These are phyloP conservation scores for Globisporangium takayamanum DNA, from an alignment of 352 stramenopile species.

Conservation along the genomic window DNA sequence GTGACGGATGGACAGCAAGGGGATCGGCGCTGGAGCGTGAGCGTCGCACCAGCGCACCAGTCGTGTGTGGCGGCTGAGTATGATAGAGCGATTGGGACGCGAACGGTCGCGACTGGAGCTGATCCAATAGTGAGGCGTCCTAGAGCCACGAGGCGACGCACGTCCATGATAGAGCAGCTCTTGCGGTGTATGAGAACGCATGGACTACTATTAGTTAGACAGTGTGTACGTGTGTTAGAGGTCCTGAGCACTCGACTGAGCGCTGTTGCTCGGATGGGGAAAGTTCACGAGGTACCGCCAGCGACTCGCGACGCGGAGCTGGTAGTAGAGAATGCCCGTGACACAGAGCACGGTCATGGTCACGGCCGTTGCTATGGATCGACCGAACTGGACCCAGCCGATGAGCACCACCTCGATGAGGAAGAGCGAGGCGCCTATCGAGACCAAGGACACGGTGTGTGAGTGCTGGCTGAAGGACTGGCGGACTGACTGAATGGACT, in stretches of 20 bases:
- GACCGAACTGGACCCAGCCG: slow-evolving; percentile 56
- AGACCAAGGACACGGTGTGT: slow-evolving; percentile 1
- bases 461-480: background rate
- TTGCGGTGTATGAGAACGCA: too few species aligned
- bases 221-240: background rate
- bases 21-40: too few species aligned
- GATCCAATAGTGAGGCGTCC: too few species aligned
- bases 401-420: slow-evolving; percentile 47
- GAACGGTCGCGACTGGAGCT: too few species aligned
- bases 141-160: too few species aligned
- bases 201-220: too few species aligned
- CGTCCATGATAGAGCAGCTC: too few species aligned
- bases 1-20: too few species aligned
- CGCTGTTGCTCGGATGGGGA: slow-evolving; percentile 20
- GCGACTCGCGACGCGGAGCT: slow-evolving; percentile 54
- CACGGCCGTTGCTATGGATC: slow-evolving; percentile 28
- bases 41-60: too few species aligned
- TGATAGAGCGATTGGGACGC: too few species aligned
- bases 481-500: background rate
- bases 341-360: slow-evolving; percentile 48
- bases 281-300: slow-evolving; percentile 74
- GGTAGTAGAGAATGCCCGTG: slow-evolving; percentile 51
- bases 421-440: slow-evolving; percentile 43
- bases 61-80: too few species aligned
- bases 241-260: slow-evolving; percentile 1